Evolutionary conservation across 2,329 filamentous ascomycete genomes (phyloP).

Genomic region (Onygena corvina): DNA sequence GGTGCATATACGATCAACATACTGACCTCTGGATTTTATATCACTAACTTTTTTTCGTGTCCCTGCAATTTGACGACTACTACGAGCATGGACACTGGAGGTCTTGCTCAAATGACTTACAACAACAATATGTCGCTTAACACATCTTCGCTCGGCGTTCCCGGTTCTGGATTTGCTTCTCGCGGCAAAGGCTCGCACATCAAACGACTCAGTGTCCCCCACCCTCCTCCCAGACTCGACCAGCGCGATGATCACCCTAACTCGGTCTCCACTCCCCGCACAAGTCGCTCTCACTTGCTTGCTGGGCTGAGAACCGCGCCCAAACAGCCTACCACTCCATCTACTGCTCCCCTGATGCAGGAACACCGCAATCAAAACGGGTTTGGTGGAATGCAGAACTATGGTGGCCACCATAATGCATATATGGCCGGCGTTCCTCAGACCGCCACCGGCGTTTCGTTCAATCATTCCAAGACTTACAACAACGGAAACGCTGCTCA

Average conservation of each 20-base stretch:
- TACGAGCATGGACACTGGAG: slow-evolving; percentile 72
- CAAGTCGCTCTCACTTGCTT: slow-evolving; percentile 86
- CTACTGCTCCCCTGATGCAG: slow-evolving; percentile 50
- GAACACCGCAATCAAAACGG: slow-evolving; percentile 37
- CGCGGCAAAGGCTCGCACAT: slow-evolving; percentile 74
- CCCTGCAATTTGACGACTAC: slow-evolving; percentile 18
- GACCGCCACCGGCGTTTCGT: slow-evolving; percentile 46
- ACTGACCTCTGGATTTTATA: slow-evolving; percentile 19
- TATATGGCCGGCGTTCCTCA: slow-evolving; percentile 38
- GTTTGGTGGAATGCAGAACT: slow-evolving; percentile 37
- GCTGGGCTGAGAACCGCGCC: slow-evolving; percentile 87
- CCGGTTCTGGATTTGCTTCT: slow-evolving; percentile 70
- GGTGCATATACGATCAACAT: slow-evolving; percentile 15
- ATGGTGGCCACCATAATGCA: slow-evolving; percentile 13
- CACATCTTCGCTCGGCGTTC: slow-evolving; percentile 58
- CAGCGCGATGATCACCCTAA: slow-evolving; percentile 52
- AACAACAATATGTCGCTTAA: slow-evolving; percentile 57
- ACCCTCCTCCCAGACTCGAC: slow-evolving; percentile 53
- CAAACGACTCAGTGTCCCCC: slow-evolving; percentile 72
- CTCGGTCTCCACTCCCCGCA: slow-evolving; percentile 68
- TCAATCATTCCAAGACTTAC: slow-evolving; percentile 31
- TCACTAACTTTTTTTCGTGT: slow-evolving; percentile 14
- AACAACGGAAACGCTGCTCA: slow-evolving; percentile 24
- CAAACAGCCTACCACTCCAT: slow-evolving; percentile 66
- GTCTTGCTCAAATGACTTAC: slow-evolving; percentile 98